Evolutionary conservation across 257 asterid genomes (phyloP).

Genomic region (Lavandula angustifolia): DNA sequence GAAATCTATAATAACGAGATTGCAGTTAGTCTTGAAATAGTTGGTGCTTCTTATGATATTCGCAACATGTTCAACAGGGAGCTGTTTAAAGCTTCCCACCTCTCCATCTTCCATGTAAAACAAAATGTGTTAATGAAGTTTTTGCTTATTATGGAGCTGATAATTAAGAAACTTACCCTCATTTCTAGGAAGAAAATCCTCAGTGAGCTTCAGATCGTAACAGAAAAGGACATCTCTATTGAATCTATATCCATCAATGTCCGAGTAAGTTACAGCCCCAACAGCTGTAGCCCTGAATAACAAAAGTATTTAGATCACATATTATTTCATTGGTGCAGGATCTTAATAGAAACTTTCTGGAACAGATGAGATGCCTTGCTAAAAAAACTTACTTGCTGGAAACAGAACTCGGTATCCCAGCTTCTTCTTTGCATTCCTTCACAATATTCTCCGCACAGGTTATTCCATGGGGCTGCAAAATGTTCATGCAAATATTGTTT

Average conservation of each 20-base stretch:
- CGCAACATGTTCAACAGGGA: conserved; percentile 67
- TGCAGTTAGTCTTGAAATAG: conserved; percentile 76
- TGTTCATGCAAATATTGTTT: conserved; percentile 6
- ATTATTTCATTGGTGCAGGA: conserved; percentile 6
- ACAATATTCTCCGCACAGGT: conserved; percentile 78
- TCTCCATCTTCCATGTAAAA: conserved; percentile 70
- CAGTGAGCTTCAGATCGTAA: conserved; percentile 88
- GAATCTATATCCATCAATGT: conserved; percentile 70
- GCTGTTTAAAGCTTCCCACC: conserved; percentile 83
- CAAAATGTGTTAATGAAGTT: conserved; percentile 13
- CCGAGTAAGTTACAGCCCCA: conserved; percentile 84
- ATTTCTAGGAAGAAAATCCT: conserved; percentile 63
- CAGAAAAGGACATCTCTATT: conserved; percentile 95
- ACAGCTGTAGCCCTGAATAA: conserved; percentile 72
- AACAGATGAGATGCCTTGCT: no score
- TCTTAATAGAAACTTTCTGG: conserved; percentile 6
- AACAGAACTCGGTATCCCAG: conserved; percentile 78
- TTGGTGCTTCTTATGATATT: conserved; percentile 56
- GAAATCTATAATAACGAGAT: conserved; percentile 84
- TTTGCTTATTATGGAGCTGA: background rate
- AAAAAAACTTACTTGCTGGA: conserved; percentile 60
- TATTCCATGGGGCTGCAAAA: conserved; percentile 79
- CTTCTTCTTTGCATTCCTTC: conserved; percentile 96
- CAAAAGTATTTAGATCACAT: conserved; percentile 23
- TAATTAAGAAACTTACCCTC: conserved; percentile 52